These are phyloP conservation scores for Diaporthe citri DNA, from an alignment of 2,329 filamentous ascomycete species.

Conservation along the genomic window DNA sequence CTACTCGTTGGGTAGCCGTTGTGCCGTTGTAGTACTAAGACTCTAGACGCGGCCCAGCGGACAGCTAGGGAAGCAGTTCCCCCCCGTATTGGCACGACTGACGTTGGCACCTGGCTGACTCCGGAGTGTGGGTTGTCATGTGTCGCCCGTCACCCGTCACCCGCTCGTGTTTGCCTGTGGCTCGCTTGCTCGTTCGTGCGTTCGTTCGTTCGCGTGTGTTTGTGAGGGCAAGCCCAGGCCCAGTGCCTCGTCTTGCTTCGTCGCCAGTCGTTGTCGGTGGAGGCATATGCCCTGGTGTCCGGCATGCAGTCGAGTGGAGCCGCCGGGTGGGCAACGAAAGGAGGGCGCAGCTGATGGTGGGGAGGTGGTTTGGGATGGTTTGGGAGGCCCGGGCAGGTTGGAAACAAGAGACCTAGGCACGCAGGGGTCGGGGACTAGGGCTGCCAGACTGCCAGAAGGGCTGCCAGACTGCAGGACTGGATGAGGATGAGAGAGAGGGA, in stretches of 20 bases:
- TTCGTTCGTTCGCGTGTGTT: background rate
- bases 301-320: conserved; percentile 36
- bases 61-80: conserved; percentile 5
- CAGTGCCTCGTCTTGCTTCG: conserved; percentile 32
- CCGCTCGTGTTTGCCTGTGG: conserved; percentile 1
- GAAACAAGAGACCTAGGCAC: conserved; percentile 36
- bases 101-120: conserved; percentile 25
- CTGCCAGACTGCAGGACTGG: background rate
- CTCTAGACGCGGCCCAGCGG: conserved; percentile 24
- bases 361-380: conserved; percentile 28
- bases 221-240: conserved; percentile 12
- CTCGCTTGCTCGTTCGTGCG: background rate
- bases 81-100: conserved; percentile 25
- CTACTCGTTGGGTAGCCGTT: conserved; percentile 23
- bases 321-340: conserved; percentile 36
- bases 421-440: conserved; percentile 26
- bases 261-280: conserved; percentile 35
- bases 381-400: conserved; percentile 17
- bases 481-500: background rate
- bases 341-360: conserved; percentile 37
- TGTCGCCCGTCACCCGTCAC: conserved; percentile 6
- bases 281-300: conserved; percentile 25
- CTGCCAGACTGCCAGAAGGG: conserved; percentile 23
- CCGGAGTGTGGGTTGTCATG: conserved; percentile 1
- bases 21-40: conserved; percentile 29